Evolutionary conservation across 352 stramenopile genomes (phyloP).

Genomic region (Phytophthora sansomeana): DNA sequence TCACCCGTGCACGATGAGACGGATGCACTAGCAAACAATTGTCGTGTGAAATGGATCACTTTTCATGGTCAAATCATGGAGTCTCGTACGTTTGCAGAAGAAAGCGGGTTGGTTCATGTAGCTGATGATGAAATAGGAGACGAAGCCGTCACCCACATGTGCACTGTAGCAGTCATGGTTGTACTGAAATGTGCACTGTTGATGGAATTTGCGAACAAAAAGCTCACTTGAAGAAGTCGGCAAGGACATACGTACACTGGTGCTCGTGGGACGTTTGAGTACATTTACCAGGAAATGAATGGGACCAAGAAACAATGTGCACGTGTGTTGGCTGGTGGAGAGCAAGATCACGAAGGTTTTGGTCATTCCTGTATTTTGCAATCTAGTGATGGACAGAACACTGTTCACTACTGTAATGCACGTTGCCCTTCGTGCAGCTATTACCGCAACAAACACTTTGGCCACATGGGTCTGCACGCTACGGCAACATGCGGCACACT

Average conservation of each 20-base stretch:
- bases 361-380: constrained; percentile 50
- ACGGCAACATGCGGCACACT: constrained; percentile 77
- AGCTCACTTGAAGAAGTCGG: constrained; percentile 59
- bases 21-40: constrained; percentile 51
- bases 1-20: constrained; percentile 54
- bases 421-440: constrained; percentile 69
- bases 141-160: constrained; percentile 54
- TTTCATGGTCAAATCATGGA: constrained; percentile 46
- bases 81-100: constrained; percentile 26
- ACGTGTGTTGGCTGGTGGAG: constrained; percentile 35
- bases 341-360: constrained; percentile 39
- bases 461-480: constrained; percentile 55
- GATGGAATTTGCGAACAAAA: constrained; percentile 72
- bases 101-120: constrained; percentile 20
- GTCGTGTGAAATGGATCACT: constrained; percentile 57
- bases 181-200: constrained; percentile 47
- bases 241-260: constrained; percentile 60
- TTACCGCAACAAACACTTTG: constrained; percentile 65
- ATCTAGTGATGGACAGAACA: constrained; percentile 11
- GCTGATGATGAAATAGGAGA: not conserved
- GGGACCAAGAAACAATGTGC: constrained; percentile 62
- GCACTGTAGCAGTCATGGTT: constrained; percentile 45
- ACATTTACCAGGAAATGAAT: constrained; percentile 78
- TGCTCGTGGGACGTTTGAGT: constrained; percentile 56
- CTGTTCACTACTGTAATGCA: constrained; percentile 61